Evolutionary conservation across 495 filamentous ascomycete species (phyloP), one percentile per base, ranked within the genome.

Genomic region (Achaetomiella virescens): DNA sequence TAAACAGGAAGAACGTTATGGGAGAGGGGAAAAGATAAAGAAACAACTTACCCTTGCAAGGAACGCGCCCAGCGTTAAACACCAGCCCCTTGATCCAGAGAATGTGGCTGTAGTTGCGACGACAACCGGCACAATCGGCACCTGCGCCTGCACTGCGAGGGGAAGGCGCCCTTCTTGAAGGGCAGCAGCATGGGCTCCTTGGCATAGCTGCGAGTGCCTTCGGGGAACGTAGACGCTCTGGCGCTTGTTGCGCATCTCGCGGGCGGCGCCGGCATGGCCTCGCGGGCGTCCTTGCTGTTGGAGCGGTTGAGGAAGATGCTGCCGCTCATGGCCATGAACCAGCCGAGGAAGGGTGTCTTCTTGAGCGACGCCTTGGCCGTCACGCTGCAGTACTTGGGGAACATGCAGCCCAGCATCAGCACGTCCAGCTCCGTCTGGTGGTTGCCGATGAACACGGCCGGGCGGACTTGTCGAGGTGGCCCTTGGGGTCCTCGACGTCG

Each of bases 91-190:
- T 82, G 59, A 88, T 71, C 59, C 85, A 87, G 59, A 97, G 70
- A 22, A 99, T 67, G 62, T 96, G 83, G 27, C 81, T 84, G 68
- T 98, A 98, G 74, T 95, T 64, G 83, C 87, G 9, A 82, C 80
- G 20, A 97, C 88, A 20, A 96, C 75, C 0, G 92, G 92, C 36
- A 99, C 85, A 64, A 97, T 88, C 18, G 90, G 90, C 25, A 96
- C 92, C 65, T 89, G 86, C 0, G 92, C 95, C 75, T 97, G 87
- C 7, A 99, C 83, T 20, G 93, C 93, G 11, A 76, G 69, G 97
- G 93, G 73, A 97, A 99, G 36, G 93, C 93, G 55, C 93, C 93
- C 76, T 97, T 97, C 76, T 99, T 98, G 75, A 97, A 99, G 7
- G 88, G 84, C 52, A 97, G 73, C 64, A 99, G 71, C 48, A 78